Percentiles rank a stretch among this genome's conserved stretches.
Conservation (phyloP, 2,329 filamentous ascomycete genomes). For the Microdochium nivale region DNA sequence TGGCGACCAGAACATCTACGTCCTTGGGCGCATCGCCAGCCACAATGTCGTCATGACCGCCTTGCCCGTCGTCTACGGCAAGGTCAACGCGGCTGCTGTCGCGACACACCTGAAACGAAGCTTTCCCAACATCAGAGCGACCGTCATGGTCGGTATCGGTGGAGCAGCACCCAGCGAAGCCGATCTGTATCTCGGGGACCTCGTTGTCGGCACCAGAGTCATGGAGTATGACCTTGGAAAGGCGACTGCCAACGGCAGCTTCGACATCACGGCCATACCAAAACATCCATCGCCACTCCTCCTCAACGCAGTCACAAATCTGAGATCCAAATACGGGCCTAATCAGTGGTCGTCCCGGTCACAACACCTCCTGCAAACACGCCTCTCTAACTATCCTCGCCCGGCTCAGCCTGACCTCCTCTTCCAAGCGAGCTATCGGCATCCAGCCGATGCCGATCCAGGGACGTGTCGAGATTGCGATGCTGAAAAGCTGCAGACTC, state of each 20-base stretch:
- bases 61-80: slow-evolving; percentile 10
- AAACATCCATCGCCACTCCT: background rate
- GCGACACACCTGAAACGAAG: slow-evolving; percentile 8
- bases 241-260: background rate
- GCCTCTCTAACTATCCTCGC: background rate
- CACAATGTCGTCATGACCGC: slow-evolving; percentile 12
- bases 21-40: slow-evolving; percentile 8
- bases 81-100: slow-evolving; percentile 8
- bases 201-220: background rate
- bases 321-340: background rate
- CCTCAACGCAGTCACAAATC: background rate
- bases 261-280: background rate
- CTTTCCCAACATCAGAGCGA: slow-evolving; percentile 9
- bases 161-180: background rate
- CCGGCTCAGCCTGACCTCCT: background rate
- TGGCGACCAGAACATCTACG: slow-evolving; percentile 13
- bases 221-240: background rate
- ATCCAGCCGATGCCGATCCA: background rate
- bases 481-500: background rate
- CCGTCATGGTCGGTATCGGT: background rate
- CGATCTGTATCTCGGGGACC: background rate
- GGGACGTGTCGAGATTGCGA: background rate
- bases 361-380: background rate
- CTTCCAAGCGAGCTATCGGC: background rate
- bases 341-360: background rate